These are phyloP conservation scores for Aspergillus fischeri DNA, from an alignment of 2,329 filamentous ascomycete genomes.

Conservation along the genomic window DNA sequence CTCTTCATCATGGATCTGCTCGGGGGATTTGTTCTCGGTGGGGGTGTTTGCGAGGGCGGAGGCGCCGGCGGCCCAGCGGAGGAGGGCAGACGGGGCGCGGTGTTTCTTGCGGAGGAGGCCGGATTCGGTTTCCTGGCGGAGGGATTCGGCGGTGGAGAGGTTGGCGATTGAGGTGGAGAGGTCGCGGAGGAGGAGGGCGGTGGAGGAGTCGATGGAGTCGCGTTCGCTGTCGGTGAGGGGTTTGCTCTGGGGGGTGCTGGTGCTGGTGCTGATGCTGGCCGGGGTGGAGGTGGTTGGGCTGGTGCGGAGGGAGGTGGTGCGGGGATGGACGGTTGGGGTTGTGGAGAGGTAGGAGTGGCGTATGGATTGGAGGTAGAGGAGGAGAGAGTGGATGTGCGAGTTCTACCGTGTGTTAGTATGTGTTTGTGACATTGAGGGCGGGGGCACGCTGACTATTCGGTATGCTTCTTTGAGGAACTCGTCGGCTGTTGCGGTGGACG, in stretches of 20 bases:
- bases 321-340: constrained; percentile 53
- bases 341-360: constrained; percentile 84
- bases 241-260: constrained; percentile 43
- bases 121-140: constrained; percentile 71
- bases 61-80: constrained; percentile 61
- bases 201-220: constrained; percentile 81
- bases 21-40: constrained; percentile 47
- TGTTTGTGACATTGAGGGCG: background rate
- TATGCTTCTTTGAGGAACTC: constrained; percentile 93
- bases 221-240: constrained; percentile 75
- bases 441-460: constrained; percentile 62
- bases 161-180: constrained; percentile 76
- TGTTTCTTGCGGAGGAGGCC: constrained; percentile 71
- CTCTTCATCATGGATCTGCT: constrained; percentile 70
- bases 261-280: constrained; percentile 30
- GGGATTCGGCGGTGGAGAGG: constrained; percentile 75
- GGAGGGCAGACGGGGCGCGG: constrained; percentile 50
- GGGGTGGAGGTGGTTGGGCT: constrained; percentile 19
- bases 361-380: constrained; percentile 74
- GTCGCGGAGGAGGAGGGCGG: constrained; percentile 78
- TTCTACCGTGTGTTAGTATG: constrained; percentile 54
- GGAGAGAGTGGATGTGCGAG: constrained; percentile 74
- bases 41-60: constrained; percentile 13
- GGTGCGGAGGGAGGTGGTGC: constrained; percentile 23
- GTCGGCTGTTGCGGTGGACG: constrained; percentile 53